Percentiles rank a stretch among this genome's conserved stretches.
Conservation (phyloP, 164 flowering plant species). For the Umbilicus rupestris region DNA sequence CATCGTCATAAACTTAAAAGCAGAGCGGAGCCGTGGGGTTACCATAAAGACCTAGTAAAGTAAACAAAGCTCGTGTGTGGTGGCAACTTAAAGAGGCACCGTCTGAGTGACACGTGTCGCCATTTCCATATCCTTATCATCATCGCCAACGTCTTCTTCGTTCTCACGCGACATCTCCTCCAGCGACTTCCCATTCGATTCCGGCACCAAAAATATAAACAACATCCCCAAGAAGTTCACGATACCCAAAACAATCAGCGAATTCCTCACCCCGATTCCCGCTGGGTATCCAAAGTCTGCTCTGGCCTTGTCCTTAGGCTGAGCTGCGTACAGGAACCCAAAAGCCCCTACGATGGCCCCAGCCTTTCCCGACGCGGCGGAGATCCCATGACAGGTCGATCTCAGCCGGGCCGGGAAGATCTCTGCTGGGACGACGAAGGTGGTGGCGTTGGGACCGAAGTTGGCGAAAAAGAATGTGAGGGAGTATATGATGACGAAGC, state of each 20-base stretch:
- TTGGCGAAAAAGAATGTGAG: background rate
- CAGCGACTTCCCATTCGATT: constrained; percentile 8
- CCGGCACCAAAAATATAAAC: background rate
- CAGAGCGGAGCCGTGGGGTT: too few species aligned
- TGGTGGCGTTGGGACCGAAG: background rate
- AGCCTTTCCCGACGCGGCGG: constrained; percentile 2
- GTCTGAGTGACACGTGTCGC: background rate
- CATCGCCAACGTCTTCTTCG: background rate
- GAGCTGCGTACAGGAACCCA: background rate
- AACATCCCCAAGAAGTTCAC: background rate
- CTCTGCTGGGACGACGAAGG: background rate
- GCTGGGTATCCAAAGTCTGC: background rate
- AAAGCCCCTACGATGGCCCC: background rate
- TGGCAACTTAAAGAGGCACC: background rate
- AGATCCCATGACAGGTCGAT: background rate
- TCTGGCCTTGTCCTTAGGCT: background rate
- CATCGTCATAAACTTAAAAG: too few species aligned
- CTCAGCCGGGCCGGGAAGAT: background rate
- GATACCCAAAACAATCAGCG: background rate
- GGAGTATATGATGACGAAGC: background rate
- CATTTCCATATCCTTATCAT: background rate
- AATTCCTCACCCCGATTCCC: background rate
- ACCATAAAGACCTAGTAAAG: too few species aligned
- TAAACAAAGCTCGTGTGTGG: too few species aligned
- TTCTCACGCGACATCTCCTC: constrained; percentile 1